Evolutionary conservation across 257 asterid genomes (phyloP).

Genomic region (Plantago ovata): DNA sequence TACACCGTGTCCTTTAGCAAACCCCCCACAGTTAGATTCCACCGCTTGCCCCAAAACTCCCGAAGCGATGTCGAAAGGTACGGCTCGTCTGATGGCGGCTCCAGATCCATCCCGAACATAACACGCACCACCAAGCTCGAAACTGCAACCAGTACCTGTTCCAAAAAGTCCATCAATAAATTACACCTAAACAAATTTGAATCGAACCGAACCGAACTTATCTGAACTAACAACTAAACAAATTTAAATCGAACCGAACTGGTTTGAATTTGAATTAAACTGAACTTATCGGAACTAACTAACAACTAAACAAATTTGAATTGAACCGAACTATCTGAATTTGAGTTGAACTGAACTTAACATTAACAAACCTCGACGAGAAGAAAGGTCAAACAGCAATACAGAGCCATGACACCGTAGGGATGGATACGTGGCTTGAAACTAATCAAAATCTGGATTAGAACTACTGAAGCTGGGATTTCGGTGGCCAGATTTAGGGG

Average conservation of each 20-base stretch:
- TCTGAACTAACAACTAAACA: too few species aligned
- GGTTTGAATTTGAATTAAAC: too few species aligned
- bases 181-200: too few species aligned
- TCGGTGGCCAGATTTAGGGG: slow-evolving; percentile 34
- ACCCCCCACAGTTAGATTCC: slow-evolving; percentile 53
- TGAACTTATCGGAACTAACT: too few species aligned
- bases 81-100: slow-evolving; percentile 59
- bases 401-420: slow-evolving; percentile 11
- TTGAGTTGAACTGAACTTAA: too few species aligned
- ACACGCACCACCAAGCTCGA: slow-evolving; percentile 24
- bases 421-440: slow-evolving; percentile 18
- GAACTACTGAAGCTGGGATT: slow-evolving; percentile 18
- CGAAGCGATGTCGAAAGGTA: slow-evolving; percentile 54
- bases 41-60: slow-evolving; percentile 72
- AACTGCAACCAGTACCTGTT: slow-evolving; percentile 26
- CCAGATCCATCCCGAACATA: slow-evolving; percentile 39
- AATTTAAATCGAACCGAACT: too few species aligned
- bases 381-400: slow-evolving; percentile 33
- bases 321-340: too few species aligned
- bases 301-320: too few species aligned
- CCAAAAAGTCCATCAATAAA: too few species aligned
- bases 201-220: too few species aligned
- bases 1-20: slow-evolving; percentile 42
- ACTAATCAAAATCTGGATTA: slow-evolving; percentile 8
- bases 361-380: slow-evolving; percentile 32